Evolutionary conservation across 345 rosid species (phyloP).

Genomic region (Pistacia atlantica): DNA sequence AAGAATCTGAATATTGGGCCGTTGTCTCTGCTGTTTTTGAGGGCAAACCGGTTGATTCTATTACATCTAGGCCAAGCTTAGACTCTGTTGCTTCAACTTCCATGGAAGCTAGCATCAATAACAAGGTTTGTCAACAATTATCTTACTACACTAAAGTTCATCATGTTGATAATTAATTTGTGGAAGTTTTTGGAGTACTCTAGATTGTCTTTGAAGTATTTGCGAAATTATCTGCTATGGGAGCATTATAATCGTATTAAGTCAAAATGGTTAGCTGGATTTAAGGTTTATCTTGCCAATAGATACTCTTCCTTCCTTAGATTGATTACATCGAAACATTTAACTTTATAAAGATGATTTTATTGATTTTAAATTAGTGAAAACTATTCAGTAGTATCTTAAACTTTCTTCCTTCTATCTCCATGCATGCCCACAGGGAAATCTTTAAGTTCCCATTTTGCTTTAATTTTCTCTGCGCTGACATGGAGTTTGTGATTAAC

Average conservation of each 20-base stretch:
- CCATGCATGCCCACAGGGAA: not conserved
- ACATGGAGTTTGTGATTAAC: not conserved
- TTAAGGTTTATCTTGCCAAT: not conserved
- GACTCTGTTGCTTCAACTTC: constrained; percentile 41
- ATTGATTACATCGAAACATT: too few relatives aligned
- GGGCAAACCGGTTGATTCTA: constrained; percentile 54
- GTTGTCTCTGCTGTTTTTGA: constrained; percentile 66
- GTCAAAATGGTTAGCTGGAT: not conserved
- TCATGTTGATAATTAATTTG: not conserved
- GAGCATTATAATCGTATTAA: not conserved
- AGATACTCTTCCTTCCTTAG: not conserved
- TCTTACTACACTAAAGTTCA: not conserved
- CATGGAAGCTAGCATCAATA: constrained; percentile 56
- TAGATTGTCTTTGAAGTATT: not conserved
- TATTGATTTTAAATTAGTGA: too few relatives aligned
- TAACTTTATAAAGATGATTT: too few relatives aligned
- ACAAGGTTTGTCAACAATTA: constrained; percentile 49
- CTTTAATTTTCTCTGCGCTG: not conserved
- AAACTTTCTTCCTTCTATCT: too few relatives aligned
- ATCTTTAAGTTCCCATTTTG: not conserved
- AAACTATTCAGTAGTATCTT: too few relatives aligned
- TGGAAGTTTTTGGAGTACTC: not conserved
- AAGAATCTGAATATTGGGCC: constrained; percentile 66
- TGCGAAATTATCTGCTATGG: not conserved
- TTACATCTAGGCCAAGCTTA: constrained; percentile 33